Evolutionary conservation across 768 basidiomycete species (phyloP).

Genomic region (Mycena alexandri): DNA sequence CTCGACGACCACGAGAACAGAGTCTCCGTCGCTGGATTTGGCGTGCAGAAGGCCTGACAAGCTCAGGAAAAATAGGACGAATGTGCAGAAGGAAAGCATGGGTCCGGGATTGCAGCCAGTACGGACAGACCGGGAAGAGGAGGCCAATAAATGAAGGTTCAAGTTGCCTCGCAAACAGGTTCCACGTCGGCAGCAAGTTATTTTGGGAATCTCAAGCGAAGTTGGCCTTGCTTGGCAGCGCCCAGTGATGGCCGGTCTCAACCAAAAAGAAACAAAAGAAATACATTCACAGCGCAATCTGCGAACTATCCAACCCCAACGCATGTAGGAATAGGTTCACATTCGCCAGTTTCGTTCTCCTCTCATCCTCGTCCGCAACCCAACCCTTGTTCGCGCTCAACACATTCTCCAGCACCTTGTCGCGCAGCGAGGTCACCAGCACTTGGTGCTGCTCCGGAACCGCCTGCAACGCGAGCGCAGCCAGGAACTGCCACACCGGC

Average conservation of each 20-base stretch:
- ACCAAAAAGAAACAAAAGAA: constrained; percentile 43
- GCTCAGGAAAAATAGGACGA: constrained; percentile 49
- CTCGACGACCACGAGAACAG: constrained; percentile 89
- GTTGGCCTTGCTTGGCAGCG: constrained; percentile 9
- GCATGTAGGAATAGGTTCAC: constrained; percentile 93
- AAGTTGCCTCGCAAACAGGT: constrained; percentile 9
- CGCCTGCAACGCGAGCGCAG: constrained; percentile 88
- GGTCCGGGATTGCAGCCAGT: constrained; percentile 33
- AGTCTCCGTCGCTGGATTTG: constrained; percentile 84
- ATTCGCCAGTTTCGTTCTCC: constrained; percentile 85
- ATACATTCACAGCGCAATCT: constrained; percentile 52
- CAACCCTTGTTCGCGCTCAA: constrained; percentile 82
- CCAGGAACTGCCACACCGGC: constrained; percentile 95
- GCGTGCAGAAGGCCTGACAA: constrained; percentile 56
- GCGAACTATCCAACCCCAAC: constrained; percentile 63
- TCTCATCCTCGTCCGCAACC: constrained; percentile 78
- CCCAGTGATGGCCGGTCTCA: constrained; percentile 7
- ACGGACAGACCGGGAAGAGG: constrained; percentile 22
- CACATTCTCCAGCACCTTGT: constrained; percentile 95
- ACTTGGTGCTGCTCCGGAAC: constrained; percentile 89
- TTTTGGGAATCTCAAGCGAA: constrained; percentile 15
- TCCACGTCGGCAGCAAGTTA: constrained; percentile 27
- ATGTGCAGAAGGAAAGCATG: constrained; percentile 55
- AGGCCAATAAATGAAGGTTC: constrained; percentile 30
- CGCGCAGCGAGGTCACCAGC: constrained; percentile 87